Evolutionary conservation across 2,329 filamentous ascomycete species (phyloP).

Genomic region (Pseudogymnoascus sp.): DNA sequence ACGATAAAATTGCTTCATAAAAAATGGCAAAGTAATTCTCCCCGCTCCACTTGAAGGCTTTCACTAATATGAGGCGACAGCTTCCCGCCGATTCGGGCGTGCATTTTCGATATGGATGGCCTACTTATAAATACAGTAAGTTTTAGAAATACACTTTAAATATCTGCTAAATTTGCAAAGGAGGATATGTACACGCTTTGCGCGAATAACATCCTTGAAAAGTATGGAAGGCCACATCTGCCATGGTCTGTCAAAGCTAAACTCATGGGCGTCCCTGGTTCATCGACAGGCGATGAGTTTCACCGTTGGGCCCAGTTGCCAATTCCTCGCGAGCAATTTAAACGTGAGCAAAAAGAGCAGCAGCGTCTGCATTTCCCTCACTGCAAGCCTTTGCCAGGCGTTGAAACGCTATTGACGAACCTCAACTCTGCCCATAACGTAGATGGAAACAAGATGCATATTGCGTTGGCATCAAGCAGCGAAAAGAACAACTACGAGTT

Average conservation of each 20-base stretch:
- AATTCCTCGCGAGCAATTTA: constrained; percentile 64
- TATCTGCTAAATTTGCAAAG: constrained; percentile 33
- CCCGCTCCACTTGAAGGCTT: not conserved
- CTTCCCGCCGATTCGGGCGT: constrained; percentile 76
- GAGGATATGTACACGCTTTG: constrained; percentile 77
- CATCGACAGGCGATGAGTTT: constrained; percentile 51
- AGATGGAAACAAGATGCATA: constrained; percentile 37
- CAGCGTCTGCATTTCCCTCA: constrained; percentile 67
- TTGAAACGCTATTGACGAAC: constrained; percentile 57
- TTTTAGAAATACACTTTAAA: not conserved
- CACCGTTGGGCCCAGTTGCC: constrained; percentile 81
- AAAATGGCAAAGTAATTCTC: not conserved
- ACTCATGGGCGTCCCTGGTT: constrained; percentile 39
- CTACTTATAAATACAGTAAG: constrained; percentile 76
- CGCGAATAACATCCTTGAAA: constrained; percentile 73
- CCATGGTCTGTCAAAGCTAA: constrained; percentile 94
- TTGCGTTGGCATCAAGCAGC: constrained; percentile 76
- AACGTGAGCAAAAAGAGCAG: constrained; percentile 49
- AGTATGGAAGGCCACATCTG: constrained; percentile 66
- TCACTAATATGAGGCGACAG: constrained; percentile 49
- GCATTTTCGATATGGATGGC: constrained; percentile 98
- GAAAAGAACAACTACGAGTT: constrained; percentile 1
- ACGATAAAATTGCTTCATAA: not conserved
- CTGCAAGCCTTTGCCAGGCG: constrained; percentile 70
- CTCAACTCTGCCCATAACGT: constrained; percentile 33